A percentile compares a stretch with the other conserved stretches of the same genome.
Conservation (phyloP, 139 green algal genomes). For the Closterium sp. region DNA sequence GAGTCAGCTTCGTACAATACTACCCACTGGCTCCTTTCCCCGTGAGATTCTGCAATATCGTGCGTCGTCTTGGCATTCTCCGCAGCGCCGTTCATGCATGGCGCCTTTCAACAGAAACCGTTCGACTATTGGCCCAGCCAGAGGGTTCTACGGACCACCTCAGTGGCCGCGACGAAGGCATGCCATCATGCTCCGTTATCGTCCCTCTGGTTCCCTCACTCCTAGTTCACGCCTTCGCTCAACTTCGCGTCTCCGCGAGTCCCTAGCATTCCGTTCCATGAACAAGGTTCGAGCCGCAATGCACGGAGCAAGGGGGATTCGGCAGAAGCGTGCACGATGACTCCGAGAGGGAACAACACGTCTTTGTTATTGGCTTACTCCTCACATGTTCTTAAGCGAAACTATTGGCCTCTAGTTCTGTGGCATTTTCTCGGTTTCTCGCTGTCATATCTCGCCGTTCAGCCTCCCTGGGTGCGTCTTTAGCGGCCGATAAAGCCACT, state of each 20-base stretch:
- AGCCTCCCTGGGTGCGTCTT: background rate
- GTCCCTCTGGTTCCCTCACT: background rate
- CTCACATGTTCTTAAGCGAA: background rate
- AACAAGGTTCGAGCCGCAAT: background rate
- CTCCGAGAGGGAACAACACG: background rate
- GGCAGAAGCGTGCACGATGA: background rate
- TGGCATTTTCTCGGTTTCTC: background rate
- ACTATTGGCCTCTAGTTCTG: background rate
- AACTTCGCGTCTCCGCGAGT: background rate
- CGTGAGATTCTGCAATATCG: background rate
- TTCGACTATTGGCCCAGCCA: background rate
- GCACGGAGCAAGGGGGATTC: background rate
- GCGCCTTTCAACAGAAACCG: background rate
- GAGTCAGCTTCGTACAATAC: too few species aligned
- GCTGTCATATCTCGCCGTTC: background rate
- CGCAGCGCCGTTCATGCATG: background rate
- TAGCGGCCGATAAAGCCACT: background rate
- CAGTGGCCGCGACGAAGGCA: background rate
- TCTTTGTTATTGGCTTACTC: background rate
- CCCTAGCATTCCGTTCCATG: background rate
- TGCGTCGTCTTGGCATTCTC: background rate
- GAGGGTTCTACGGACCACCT: background rate
- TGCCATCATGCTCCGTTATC: background rate
- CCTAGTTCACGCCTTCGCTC: background rate
- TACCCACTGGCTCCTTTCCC: background rate